Evolutionary conservation across 2,329 filamentous ascomycete genomes (phyloP).

Genomic region (Fusarium paranaense): DNA sequence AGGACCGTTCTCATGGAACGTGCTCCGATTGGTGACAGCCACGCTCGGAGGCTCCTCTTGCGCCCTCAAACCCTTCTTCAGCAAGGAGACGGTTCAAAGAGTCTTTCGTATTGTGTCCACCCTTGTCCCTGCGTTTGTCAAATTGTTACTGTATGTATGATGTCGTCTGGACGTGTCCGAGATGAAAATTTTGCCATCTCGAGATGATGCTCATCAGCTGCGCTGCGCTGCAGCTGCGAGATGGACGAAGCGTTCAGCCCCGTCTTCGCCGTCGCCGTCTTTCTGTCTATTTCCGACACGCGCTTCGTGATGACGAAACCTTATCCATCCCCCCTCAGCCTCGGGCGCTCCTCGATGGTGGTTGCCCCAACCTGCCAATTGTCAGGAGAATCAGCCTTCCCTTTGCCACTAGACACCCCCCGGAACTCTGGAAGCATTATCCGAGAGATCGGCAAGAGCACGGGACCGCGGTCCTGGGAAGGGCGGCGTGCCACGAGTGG

Average conservation of each 20-base stretch:
- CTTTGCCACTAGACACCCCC: slow-evolving; percentile 30
- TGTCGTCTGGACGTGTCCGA: slow-evolving; percentile 1
- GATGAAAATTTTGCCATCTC: slow-evolving; percentile 3
- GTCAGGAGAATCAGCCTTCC: slow-evolving; percentile 25
- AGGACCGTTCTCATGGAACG: slow-evolving; percentile 43
- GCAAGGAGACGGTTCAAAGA: slow-evolving; percentile 16
- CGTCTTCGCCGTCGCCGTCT: slow-evolving; percentile 1
- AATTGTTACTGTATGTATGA: slow-evolving; percentile 15
- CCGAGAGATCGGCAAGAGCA: slow-evolving; percentile 44
- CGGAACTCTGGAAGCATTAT: slow-evolving; percentile 36
- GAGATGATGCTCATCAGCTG: neutral
- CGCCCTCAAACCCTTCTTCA: slow-evolving; percentile 34
- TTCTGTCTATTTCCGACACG: slow-evolving; percentile 18
- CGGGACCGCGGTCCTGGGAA: slow-evolving; percentile 38
- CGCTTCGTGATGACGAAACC: neutral
- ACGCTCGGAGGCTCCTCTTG: slow-evolving; percentile 16
- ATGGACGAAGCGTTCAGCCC: neutral
- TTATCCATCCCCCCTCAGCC: slow-evolving; percentile 1
- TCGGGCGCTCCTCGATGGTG: slow-evolving; percentile 26
- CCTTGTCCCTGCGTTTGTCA: slow-evolving; percentile 28
- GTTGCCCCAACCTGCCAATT: slow-evolving; percentile 32
- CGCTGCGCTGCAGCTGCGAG: neutral
- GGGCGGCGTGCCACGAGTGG: slow-evolving; percentile 26
- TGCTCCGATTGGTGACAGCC: slow-evolving; percentile 39
- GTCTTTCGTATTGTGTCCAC: slow-evolving; percentile 28